A percentile compares a stretch with the other conserved stretches of the same genome.
phyloP scores from a whole-genome alignment of 768 basidiomycete species.

The Tricholoma sp. region DNA sequence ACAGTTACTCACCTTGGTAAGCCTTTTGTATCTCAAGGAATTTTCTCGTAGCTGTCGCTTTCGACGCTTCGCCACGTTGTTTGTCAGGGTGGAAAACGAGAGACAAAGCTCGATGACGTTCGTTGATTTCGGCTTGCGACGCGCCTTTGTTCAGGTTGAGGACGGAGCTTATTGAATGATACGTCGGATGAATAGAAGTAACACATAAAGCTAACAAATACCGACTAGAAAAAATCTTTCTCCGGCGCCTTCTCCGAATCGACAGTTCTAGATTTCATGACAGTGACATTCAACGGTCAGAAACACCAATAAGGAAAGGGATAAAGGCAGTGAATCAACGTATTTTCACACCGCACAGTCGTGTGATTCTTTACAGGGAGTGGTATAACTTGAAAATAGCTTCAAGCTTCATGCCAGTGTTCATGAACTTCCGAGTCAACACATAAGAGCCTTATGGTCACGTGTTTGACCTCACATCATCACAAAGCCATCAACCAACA shows the following conservation, averaged over 20 bases:
- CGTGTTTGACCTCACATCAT: too few species aligned
- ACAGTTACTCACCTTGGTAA: constrained; percentile 58
- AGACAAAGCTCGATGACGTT: constrained; percentile 66
- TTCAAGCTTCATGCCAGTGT: too few species aligned
- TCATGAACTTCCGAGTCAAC: too few species aligned
- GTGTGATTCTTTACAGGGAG: too few species aligned
- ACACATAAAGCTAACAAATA: not conserved
- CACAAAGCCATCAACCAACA: too few species aligned
- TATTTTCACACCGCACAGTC: not conserved
- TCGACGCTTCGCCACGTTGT: constrained; percentile 53
- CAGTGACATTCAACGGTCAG: not conserved
- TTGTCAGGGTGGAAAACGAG: constrained; percentile 85
- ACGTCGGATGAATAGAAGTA: not conserved
- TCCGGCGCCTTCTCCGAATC: constrained; percentile 1
- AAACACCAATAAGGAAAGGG: not conserved
- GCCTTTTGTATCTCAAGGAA: constrained; percentile 80
- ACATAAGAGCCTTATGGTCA: too few species aligned
- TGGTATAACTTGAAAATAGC: too few species aligned
- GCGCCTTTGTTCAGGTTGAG: constrained; percentile 67
- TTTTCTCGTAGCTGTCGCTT: constrained; percentile 54
- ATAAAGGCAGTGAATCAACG: not conserved
- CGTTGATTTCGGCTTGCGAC: constrained; percentile 64
- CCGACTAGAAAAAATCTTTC: constrained; percentile 22
- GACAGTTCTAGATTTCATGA: not conserved
- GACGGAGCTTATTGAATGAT: constrained; percentile 40